Evolutionary conservation across 2,329 filamentous ascomycete genomes (phyloP).

Genomic region (Coniochaeta sp.): DNA sequence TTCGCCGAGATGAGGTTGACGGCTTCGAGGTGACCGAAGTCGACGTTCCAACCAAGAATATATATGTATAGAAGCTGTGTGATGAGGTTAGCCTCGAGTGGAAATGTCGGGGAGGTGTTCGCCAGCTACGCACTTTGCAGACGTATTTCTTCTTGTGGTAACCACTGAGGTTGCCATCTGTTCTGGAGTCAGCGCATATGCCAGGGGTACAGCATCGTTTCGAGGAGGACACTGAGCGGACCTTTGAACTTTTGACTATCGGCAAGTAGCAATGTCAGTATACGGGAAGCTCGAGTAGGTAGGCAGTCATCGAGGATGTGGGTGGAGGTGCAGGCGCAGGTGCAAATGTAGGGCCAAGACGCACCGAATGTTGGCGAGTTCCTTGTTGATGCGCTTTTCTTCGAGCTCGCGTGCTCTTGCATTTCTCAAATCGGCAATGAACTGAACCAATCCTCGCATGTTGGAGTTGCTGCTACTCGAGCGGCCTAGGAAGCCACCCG

Average conservation of each 20-base stretch:
- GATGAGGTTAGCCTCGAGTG: slow-evolving; percentile 16
- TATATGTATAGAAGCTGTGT: slow-evolving; percentile 89
- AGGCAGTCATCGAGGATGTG: neutral
- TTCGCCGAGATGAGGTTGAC: slow-evolving; percentile 94
- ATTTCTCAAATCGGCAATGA: slow-evolving; percentile 94
- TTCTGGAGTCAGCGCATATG: slow-evolving; percentile 17
- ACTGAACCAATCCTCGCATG: slow-evolving; percentile 86
- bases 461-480: slow-evolving; percentile 59
- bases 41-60: slow-evolving; percentile 97
- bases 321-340: too few species aligned
- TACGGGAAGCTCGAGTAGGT: slow-evolving; percentile 11
- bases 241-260: slow-evolving; percentile 87
- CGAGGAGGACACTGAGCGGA: slow-evolving; percentile 22
- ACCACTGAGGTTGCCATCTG: slow-evolving; percentile 81
- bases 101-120: slow-evolving; percentile 3
- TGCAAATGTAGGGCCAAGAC: slow-evolving; percentile 13
- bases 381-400: slow-evolving; percentile 99
- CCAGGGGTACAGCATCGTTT: neutral
- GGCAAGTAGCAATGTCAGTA: slow-evolving; percentile 4
- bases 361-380: slow-evolving; percentile 89
- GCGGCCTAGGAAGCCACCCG: slow-evolving; percentile 55
- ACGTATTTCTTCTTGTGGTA: slow-evolving; percentile 99
- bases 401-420: slow-evolving; percentile 91
- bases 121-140: slow-evolving; percentile 64
- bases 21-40: slow-evolving; percentile 96